A percentile compares a stretch with the other conserved stretches of the same genome.
Evolutionary conservation across 257 asterid species (phyloP).

Genomic region (Solanum bukasovii): DNA sequence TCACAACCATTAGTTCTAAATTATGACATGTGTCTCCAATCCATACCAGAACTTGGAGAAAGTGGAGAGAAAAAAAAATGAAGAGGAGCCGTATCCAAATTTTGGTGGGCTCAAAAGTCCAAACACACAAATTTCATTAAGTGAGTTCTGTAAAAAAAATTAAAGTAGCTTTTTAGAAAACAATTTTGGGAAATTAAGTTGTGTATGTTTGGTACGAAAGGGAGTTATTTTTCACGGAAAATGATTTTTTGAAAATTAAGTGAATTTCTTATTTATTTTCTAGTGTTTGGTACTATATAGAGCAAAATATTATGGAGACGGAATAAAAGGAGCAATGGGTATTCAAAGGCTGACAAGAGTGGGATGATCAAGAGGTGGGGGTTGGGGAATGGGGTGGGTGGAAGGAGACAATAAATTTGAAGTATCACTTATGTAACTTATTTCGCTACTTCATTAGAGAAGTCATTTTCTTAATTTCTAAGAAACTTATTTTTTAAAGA

Average conservation of each 20-base stretch:
- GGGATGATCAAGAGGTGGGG: not conserved
- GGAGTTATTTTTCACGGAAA: not conserved
- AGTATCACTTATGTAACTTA: not conserved
- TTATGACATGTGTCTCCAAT: too few species aligned
- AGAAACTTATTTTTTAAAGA: not conserved
- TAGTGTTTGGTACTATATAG: not conserved
- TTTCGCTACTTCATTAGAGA: not conserved
- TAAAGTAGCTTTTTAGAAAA: not conserved
- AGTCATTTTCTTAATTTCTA: too few species aligned
- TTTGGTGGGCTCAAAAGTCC: not conserved
- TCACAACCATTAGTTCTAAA: too few species aligned
- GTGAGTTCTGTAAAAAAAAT: not conserved
- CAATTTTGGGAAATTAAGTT: not conserved
- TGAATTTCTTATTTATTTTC: not conserved
- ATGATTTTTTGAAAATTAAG: not conserved
- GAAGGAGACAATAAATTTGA: too few species aligned
- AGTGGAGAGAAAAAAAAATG: too few species aligned
- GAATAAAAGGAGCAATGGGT: not conserved
- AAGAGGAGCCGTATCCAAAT: not conserved
- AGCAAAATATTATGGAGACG: not conserved
- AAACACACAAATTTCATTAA: not conserved
- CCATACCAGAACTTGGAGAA: too few species aligned
- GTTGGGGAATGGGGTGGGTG: not conserved
- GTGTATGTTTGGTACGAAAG: not conserved
- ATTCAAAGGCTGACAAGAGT: not conserved